Evolutionary conservation across 148 eudicot genomes (phyloP), one percentile per base, ranked within the genome.

Genomic region (Arbutus unedo): DNA sequence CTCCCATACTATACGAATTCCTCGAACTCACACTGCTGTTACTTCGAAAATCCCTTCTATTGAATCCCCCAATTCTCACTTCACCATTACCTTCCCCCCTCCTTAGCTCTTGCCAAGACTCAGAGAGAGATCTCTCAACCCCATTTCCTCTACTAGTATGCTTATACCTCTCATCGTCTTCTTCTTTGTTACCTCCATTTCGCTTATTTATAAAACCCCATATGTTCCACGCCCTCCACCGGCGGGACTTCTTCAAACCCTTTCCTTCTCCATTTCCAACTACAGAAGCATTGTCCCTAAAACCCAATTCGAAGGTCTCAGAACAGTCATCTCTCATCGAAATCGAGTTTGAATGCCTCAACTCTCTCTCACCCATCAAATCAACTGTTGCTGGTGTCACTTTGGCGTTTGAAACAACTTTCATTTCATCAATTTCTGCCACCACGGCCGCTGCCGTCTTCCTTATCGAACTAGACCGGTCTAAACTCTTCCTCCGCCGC

Each of bases 21-120:
- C 96, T 91, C 92, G 93, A 92, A 81, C 98, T 94, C 78, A 94
- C 98, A 76, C 99, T 96, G 79, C 99, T 96, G 77, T 92, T 94
- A 76, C 99, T 94, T 5, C 97, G 86, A 81, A 89, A 83, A 57
- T 87, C 82, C 47, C 86, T 88, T 51, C 91, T 66, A 57, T 85
- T 91, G 8, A 91, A 81, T 10, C 83, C 90, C 13, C 78, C 89
- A 66, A 66, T 66, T 83, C 88, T 90, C 5, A 82, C 80, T 70
- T 92, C 93, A 2, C 87, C 90, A 83, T 87, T 89, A 51, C 85
- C 86, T 8, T 85, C 90, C 71, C 89, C 83, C 77, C 93, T 89
- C 49, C 93, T 89, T 38, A 90, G 77, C 19, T 93, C 97, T 59
- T 83, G 94, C 96, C 98, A 95, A 51, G 98, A 92, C 74, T 92